Evolutionary conservation across 129 eudicot species (phyloP).

Genomic region (Sambucus nigra): DNA sequence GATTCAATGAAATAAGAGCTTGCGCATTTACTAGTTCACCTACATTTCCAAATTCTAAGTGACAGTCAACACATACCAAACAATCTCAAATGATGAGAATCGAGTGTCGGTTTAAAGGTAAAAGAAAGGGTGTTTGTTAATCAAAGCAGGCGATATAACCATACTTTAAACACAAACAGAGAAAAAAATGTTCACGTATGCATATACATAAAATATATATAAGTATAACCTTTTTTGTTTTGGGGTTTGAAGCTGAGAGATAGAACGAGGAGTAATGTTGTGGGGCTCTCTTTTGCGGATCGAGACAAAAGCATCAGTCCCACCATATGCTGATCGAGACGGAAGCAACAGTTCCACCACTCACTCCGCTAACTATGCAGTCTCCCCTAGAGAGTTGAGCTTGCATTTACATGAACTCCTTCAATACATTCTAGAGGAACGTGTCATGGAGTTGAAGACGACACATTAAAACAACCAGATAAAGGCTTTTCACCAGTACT

Average conservation of each 20-base stretch:
- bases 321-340: too few relatives aligned
- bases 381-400: too few relatives aligned
- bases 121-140: not conserved
- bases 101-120: not conserved
- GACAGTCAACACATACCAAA: not conserved
- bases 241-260: conserved; percentile 7
- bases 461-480: too few relatives aligned
- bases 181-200: not conserved
- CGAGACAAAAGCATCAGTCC: too few relatives aligned
- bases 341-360: too few relatives aligned
- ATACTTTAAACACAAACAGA: not conserved
- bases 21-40: not conserved
- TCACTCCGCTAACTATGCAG: too few relatives aligned
- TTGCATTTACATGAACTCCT: too few relatives aligned
- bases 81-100: not conserved
- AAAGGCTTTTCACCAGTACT: too few relatives aligned
- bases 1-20: not conserved
- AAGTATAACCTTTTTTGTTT: not conserved
- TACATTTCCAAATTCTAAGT: not conserved
- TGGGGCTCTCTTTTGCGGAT: too few relatives aligned
- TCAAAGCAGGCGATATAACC: not conserved
- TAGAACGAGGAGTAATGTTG: conserved; percentile 4
- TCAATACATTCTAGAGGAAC: too few relatives aligned
- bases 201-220: not conserved
- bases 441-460: too few relatives aligned